Evolutionary conservation across 2,329 filamentous ascomycete species (phyloP).

Genomic region (Madurella fahalii): DNA sequence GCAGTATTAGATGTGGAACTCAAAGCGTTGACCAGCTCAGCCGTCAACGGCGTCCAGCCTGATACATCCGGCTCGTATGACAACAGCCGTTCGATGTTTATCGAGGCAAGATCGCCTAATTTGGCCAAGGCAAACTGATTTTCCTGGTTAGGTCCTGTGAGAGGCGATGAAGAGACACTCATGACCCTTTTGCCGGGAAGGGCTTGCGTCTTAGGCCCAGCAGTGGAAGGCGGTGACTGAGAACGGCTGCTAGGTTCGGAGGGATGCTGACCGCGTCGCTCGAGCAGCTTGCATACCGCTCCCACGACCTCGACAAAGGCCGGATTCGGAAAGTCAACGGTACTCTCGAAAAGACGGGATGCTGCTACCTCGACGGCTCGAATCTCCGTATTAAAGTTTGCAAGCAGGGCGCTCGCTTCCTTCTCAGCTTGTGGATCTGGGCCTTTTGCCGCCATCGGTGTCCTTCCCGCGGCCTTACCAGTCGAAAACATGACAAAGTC

Average conservation of each 20-base stretch:
- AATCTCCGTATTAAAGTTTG: slow-evolving; percentile 75
- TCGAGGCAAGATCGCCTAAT: slow-evolving; percentile 65
- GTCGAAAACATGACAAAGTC: slow-evolving; percentile 76
- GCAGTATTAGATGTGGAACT: slow-evolving; percentile 45
- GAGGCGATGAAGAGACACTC: slow-evolving; percentile 44
- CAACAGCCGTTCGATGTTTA: slow-evolving; percentile 72
- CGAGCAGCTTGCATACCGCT: slow-evolving; percentile 69
- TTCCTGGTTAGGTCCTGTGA: slow-evolving; percentile 54
- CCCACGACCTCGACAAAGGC: slow-evolving; percentile 74
- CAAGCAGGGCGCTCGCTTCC: slow-evolving; percentile 50
- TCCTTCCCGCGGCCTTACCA: slow-evolving; percentile 50
- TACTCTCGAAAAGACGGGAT: slow-evolving; percentile 83
- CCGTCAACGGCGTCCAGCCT: slow-evolving; percentile 69
- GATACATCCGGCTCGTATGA: slow-evolving; percentile 61
- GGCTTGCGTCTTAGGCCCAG: slow-evolving; percentile 35
- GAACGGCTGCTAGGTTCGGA: slow-evolving; percentile 33
- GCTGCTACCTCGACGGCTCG: slow-evolving; percentile 86
- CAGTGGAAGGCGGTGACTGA: slow-evolving; percentile 34
- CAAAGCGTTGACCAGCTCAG: slow-evolving; percentile 50
- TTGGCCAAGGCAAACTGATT: slow-evolving; percentile 68
- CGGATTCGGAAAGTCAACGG: slow-evolving; percentile 79
- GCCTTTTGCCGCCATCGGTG: slow-evolving; percentile 44
- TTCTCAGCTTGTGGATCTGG: slow-evolving; percentile 47
- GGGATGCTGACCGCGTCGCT: slow-evolving; percentile 31
- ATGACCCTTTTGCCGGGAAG: slow-evolving; percentile 42